A percentile compares a stretch with the other conserved stretches of the same genome.
Conservation (phyloP, 2,329 filamentous ascomycete genomes). For the Rasamsonia emersonii region DNA sequence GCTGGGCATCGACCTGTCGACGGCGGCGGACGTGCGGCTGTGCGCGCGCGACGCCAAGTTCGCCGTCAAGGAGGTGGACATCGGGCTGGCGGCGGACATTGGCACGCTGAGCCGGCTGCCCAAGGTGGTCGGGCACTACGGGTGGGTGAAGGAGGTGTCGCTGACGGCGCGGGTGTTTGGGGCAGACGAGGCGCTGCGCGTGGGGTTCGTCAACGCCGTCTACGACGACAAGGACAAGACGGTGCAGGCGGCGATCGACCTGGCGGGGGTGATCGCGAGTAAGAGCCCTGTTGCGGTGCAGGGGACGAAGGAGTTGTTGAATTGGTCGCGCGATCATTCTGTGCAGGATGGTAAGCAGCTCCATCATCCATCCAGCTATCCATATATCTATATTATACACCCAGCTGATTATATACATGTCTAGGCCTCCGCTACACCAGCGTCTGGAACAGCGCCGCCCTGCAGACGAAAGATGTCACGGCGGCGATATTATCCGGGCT, state of each 20-base stretch:
- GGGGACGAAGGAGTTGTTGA: conserved; percentile 79
- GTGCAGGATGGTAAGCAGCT: conserved; percentile 62
- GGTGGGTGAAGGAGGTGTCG: conserved; percentile 43
- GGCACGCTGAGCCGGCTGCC: conserved; percentile 40
- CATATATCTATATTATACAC: conserved; percentile 1
- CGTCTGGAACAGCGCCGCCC: conserved; percentile 75
- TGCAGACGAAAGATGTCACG: conserved; percentile 73
- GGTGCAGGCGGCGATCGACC: conserved; percentile 52
- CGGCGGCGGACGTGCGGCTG: conserved; percentile 36
- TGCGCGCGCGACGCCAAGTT: conserved; percentile 29
- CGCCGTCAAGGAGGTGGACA: conserved; percentile 42
- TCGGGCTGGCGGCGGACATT: conserved; percentile 41
- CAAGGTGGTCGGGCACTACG: conserved; percentile 37
- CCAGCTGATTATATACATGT: neutral
- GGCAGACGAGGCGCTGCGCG: conserved; percentile 35
- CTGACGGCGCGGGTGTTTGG: conserved; percentile 36
- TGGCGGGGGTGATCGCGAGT: conserved; percentile 57
- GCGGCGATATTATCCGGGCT: conserved; percentile 67
- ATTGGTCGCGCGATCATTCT: conserved; percentile 69
- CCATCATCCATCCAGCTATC: conserved; percentile 1
- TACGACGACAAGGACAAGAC: conserved; percentile 50
- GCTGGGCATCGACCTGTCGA: conserved; percentile 59
- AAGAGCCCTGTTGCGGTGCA: conserved; percentile 87
- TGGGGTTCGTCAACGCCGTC: conserved; percentile 37
- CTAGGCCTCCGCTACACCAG: conserved; percentile 69